Base-by-base conservation (phyloP, 129 eudicot species). In the Flaveria trinervia region DNA sequence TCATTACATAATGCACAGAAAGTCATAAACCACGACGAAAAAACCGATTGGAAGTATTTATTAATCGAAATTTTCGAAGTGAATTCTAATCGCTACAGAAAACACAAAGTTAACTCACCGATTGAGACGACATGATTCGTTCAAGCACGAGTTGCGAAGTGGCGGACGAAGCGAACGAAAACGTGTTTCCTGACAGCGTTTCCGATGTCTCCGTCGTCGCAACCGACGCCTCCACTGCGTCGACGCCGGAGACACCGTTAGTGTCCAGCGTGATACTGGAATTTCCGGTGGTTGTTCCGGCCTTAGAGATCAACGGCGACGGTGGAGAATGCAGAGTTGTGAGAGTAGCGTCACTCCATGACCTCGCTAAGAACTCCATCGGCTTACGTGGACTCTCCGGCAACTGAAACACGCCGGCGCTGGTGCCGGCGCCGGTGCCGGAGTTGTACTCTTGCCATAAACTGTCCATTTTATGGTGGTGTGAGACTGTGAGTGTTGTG, bases 71-170 rank as follows among this genome's bases (percentile, higher is more conserved):
- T 15, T 59, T 44, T 41, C 25, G 22, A 14, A 20, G 10, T 15
- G 36, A 59, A 59, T 36, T 8, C 41, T 36, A 36, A 70, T 71
- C 65, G 4, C 18, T 49, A 10, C 20, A 75, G 25, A 16, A 41
- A 7, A 7, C 11, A 1, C 5, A n/a, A 43, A n/a, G 36, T 30
- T 30, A 65, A 77, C 97, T 68, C 75, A 93, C 99, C 33, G 99
- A 89, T 61, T 94, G 99, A 64, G 93, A 89, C 99, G 93, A 89
- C 99, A 94, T 94, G 71, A 94, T 94, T 70, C 99, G 96, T 81
- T 94, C 99, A 26, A 94, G 92, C 54, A 94, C 91, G 26, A 94
- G 97, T 7, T 94, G 99, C n/a, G 99, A 94, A 75, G 99, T 91
- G 0, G 96, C 92, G 3, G 97, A 89, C 1, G 97, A 94, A 88